Evolutionary conservation across 1,139 yeast species (phyloP), one percentile per base, ranked within the genome.

Genomic region (Candida labiduridarum): DNA sequence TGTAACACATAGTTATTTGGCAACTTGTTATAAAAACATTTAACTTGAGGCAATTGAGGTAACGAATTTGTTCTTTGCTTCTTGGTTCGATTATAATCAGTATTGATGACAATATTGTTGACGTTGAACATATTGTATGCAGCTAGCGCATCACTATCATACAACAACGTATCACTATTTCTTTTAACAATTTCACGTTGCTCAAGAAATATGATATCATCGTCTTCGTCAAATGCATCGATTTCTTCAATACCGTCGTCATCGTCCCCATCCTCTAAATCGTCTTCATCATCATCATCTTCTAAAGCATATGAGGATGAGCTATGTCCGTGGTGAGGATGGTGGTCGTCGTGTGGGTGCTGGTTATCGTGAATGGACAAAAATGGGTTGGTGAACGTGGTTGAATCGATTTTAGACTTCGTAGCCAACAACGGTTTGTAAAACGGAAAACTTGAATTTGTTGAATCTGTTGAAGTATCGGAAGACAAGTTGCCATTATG

Each of bases 21-120:
- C 8, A 74, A 58, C 50, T 72, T 71, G 50, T 69, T 71, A 59
- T 76, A 76, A 52, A 74, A 69, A 55, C 80, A 76, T 49, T 66
- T 71, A 2, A 68, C 81, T 52, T 80, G 81, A 0, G 91, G 87
- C 43, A 86, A 67, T 62, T 87, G 94, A 0, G 94, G 92, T 47
- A 86, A 67, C 0, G 91, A 85, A 56, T 82, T 83, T 0, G 90
- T 85, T 57, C 91, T 69, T 61, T 82, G 84, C 58, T 83, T 83
- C 61, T 74, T 74, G n/a, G 62, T 53, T 39, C 59, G 56, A 40
- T 45, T 48, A 30, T 49, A 47, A 34, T 49, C 45, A 48, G 46
- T 53, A 43, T 48, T 47, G 30, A 55, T 44, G 46, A 52, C 57
- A 45, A 41, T 49, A 42, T 68, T 64, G 50, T 70, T 67, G 11